phyloP scores from a whole-genome alignment of 352 stramenopile genomes.

The Globisporangium cylindrosporum region DNA sequence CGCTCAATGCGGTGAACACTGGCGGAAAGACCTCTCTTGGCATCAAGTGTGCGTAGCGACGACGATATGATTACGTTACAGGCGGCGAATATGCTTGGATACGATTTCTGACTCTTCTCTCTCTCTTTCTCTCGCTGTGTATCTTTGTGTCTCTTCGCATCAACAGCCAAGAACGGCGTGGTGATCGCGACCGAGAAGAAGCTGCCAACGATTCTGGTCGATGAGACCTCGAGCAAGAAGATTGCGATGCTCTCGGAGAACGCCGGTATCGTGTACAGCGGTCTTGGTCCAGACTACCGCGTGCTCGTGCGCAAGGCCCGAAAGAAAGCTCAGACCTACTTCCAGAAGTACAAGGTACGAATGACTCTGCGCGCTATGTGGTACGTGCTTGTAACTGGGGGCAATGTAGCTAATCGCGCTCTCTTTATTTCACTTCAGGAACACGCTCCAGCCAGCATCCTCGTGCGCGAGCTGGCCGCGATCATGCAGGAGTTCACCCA shows the following conservation, averaged over 20 bases:
- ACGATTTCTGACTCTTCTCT: background rate
- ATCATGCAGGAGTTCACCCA: slow-evolving; percentile 99
- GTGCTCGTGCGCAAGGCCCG: slow-evolving; percentile 96
- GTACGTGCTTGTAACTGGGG: background rate
- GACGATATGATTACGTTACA: background rate
- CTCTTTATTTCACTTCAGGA: slow-evolving; percentile 41
- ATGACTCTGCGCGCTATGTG: background rate
- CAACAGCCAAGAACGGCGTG: slow-evolving; percentile 97
- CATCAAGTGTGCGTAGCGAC: slow-evolving; percentile 86
- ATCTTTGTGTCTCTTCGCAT: background rate
- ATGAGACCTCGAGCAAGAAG: slow-evolving; percentile 95
- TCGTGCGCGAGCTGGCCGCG: slow-evolving; percentile 95
- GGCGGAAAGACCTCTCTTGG: slow-evolving; percentile 97
- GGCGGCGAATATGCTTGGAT: background rate
- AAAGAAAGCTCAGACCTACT: slow-evolving; percentile 96
- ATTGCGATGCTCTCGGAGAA: slow-evolving; percentile 92
- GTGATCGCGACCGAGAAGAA: slow-evolving; percentile 99
- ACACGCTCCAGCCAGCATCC: slow-evolving; percentile 92
- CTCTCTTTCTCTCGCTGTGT: background rate
- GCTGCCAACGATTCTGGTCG: slow-evolving; percentile 93
- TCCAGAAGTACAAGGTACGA: slow-evolving; percentile 90
- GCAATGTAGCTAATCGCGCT: background rate
- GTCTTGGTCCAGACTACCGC: slow-evolving; percentile 98
- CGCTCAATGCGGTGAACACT: slow-evolving; percentile 97
- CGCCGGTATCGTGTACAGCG: slow-evolving; percentile 95